Conservation (phyloP, 164 flowering plant genomes). For the Piper betle region DNA sequence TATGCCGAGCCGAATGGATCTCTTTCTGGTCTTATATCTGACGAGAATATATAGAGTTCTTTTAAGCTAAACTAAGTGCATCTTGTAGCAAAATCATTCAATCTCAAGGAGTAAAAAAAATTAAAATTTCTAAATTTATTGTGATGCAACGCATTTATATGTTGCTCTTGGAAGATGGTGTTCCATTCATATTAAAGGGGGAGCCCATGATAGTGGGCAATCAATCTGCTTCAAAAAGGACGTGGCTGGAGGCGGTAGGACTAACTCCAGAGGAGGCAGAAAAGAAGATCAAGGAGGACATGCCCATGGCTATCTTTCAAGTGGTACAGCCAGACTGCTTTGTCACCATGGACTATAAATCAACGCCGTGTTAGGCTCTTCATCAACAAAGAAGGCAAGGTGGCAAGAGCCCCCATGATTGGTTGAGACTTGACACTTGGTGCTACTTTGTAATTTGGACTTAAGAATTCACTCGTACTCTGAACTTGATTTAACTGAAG, state of each 20-base stretch:
- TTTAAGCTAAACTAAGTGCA: too few relatives aligned
- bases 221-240: constrained; percentile 5
- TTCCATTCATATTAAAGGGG: background rate
- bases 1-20: too few relatives aligned
- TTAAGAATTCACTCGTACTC: too few relatives aligned
- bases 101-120: too few relatives aligned
- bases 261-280: constrained; percentile 32
- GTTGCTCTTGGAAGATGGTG: too few relatives aligned
- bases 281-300: constrained; percentile 33
- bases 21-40: too few relatives aligned
- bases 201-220: background rate
- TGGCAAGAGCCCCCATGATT: constrained; percentile 20
- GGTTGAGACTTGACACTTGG: constrained; percentile 17
- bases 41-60: too few relatives aligned
- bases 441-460: too few relatives aligned
- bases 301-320: constrained; percentile 18
- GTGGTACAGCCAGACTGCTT: constrained; percentile 21
- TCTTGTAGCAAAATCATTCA: too few relatives aligned
- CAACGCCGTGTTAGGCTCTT: constrained; percentile 12
- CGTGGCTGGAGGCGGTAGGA: constrained; percentile 57
- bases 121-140: too few relatives aligned
- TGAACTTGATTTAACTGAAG: too few relatives aligned
- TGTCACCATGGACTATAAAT: constrained; percentile 38
- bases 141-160: too few relatives aligned
- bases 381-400: constrained; percentile 18